A percentile compares a stretch with the other conserved stretches of the same genome.
Conservation (phyloP, 2,329 filamentous ascomycete genomes). For the Penicillium brasilianum region DNA sequence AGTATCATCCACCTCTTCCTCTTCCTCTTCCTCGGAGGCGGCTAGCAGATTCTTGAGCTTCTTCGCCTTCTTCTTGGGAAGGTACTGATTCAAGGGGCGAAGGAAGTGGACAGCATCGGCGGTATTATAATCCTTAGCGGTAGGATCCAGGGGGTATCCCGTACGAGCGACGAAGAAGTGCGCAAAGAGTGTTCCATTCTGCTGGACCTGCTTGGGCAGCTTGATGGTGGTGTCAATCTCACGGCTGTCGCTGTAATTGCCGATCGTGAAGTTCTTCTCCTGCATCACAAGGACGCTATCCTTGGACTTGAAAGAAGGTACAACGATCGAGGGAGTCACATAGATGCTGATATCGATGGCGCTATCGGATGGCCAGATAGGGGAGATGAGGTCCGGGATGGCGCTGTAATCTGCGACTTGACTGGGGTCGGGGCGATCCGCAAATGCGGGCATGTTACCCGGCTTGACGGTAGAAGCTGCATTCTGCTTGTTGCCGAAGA, state of each 20-base stretch:
- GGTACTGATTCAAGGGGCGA: conserved; percentile 84
- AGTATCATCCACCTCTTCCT: conserved; percentile 60
- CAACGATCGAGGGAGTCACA: conserved; percentile 74
- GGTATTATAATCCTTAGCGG: conserved; percentile 71
- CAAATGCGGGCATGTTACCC: conserved; percentile 64
- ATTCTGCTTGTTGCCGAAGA: conserved; percentile 52
- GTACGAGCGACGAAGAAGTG: conserved; percentile 87
- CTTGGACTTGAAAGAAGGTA: conserved; percentile 67
- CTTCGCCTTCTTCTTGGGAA: conserved; percentile 84
- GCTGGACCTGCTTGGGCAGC: conserved; percentile 79
- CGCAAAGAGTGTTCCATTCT: conserved; percentile 92
- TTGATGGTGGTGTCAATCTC: conserved; percentile 76
- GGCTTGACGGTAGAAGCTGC: conserved; percentile 28
- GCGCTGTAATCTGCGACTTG: conserved; percentile 48
- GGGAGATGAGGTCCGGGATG: conserved; percentile 73
- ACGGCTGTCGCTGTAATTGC: conserved; percentile 78
- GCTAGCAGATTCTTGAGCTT: conserved; percentile 86
- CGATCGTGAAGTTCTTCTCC: conserved; percentile 79
- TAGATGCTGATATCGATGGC: conserved; percentile 83
- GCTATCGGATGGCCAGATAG: conserved; percentile 84
- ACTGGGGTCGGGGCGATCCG: conserved; percentile 62
- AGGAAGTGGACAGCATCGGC: conserved; percentile 81
- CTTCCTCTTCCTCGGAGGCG: conserved; percentile 55
- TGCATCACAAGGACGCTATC: conserved; percentile 74
- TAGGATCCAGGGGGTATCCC: conserved; percentile 78